Conservation (phyloP, 2,329 filamentous ascomycete genomes). For the Neonectria magnoliae region DNA sequence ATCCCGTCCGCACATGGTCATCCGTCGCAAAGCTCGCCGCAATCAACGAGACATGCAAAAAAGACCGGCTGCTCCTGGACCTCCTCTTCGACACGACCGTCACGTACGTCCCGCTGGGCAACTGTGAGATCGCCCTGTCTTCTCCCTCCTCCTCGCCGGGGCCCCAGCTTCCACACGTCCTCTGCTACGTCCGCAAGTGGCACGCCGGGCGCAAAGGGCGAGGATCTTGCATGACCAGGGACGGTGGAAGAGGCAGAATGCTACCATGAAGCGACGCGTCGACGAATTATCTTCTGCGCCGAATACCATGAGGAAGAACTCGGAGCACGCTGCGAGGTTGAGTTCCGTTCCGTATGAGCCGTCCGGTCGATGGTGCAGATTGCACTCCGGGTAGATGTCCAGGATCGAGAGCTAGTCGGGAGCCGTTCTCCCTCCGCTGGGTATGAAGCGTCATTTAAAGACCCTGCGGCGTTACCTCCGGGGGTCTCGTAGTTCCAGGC, state of each 20-base stretch:
- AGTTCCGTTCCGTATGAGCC: constrained; percentile 8
- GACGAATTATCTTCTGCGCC: constrained; percentile 2
- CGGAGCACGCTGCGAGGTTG: constrained; percentile 1
- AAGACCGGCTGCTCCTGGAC: constrained; percentile 7
- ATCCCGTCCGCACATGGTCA: neutral
- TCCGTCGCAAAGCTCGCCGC: neutral
- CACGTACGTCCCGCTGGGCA: constrained; percentile 16
- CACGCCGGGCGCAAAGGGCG: neutral
- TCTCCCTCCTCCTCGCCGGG: constrained; percentile 10
- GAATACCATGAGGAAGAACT: constrained; percentile 18
- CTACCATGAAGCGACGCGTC: constrained; percentile 5
- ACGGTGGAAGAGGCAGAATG: constrained; percentile 12
- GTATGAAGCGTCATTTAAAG: constrained; percentile 18
- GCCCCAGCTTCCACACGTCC: constrained; percentile 1
- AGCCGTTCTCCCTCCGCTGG: neutral
- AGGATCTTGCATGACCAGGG: constrained; percentile 19
- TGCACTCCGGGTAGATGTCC: constrained; percentile 10
- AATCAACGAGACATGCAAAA: constrained; percentile 13
- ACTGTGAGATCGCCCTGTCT: constrained; percentile 8
- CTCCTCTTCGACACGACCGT: constrained; percentile 14
- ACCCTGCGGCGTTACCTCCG: constrained; percentile 11
- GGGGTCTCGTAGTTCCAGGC: neutral
- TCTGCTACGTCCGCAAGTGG: constrained; percentile 5
- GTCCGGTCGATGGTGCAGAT: neutral
- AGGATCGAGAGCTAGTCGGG: constrained; percentile 2